Evolutionary conservation across 1,284 basidiomycete species (phyloP), one percentile per base, ranked within the genome.

Genomic region (Pascua guehoae): DNA sequence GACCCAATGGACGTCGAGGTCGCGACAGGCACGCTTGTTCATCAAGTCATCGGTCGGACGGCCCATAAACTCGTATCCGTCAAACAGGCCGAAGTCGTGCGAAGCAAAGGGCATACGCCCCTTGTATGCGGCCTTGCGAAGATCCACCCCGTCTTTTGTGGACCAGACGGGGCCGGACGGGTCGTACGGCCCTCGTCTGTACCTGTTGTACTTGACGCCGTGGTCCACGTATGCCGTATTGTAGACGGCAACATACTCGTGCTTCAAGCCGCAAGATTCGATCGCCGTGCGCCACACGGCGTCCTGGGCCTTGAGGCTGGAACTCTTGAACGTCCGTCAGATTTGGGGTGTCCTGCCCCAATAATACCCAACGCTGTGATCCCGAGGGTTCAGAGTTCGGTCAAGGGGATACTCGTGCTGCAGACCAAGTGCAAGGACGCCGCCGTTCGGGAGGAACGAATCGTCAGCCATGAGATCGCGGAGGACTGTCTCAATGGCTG

Each of bases 391-490:
- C 24, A 32, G 24, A 7, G 9, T 5, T 5, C 17, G 18, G 4
- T 11, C 17, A 11, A 38, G 17, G 5, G 77, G 69, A 56, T 81
- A 81, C 44, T 71, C 65, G 65, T 80, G 78, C 8, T 64, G 59
- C 18, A 82, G 63, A 0, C 76, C 75, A 47, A 80, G 78, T 8
- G 71, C 76, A 8, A 82, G 63, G 16, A 60, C 51, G 0, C 78
- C 78, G 1, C 79, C 78, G 10, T 49, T 15, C 8, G 51, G 55
- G 18, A 60, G 24, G 8, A 63, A 51, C 1, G 54, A 54, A 16
- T 46, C 43, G 15, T 40, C 32, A 24, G 24, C 41, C 10, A 32
- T 8, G 1, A 41, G 39, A 7, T 32, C 24, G 7, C 24, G 24
- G 24, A 32, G 24, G 24, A 32, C 7, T 3, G 24, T 32, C 24